Base-by-base conservation (phyloP, 108 stramenopile species). In the Mediolabrus comicus region DNA sequence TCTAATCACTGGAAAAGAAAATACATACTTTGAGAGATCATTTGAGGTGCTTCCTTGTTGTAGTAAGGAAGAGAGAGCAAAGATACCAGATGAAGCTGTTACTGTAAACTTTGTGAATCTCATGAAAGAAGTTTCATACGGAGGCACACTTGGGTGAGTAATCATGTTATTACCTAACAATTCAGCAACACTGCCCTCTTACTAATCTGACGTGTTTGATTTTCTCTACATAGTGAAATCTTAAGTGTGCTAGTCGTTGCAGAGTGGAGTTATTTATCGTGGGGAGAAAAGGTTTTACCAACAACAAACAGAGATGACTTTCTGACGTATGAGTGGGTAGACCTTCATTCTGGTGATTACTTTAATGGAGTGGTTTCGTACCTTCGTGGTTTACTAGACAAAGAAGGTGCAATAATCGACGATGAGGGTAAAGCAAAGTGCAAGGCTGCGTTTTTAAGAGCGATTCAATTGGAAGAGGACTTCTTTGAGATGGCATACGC, bases 181-280 rank as follows among this genome's bases (percentile, higher is more conserved):
- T 49, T 9, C 22, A 9, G 5, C 46, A n/a, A 7, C 9, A 24
- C 22, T 22, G 9, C n/a, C n/a, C n/a, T 49, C n/a, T 49, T 49
- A 22, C 46, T 49, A 49, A 49, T 24, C 8, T 24, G 7, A 22
- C 22, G n/a, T n/a, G n/a, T n/a, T 8, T 49, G 8, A n/a, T 60
- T 58, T 19, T 17, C 2, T 13, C 55, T 11, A 19, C 11, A 10
- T 10, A 67, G 66, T 10, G 84, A 88, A 82, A 87, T 84, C 73
- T 67, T 90, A 61, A 69, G 84, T 17, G 86, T 90, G 16, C 39
- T 90, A 9, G 83, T 84, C 33, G 89, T 90, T 16, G 85, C 84
- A 19, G 89, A 90, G 49, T 90, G 89, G 89, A 65, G 56, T 49
- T 90, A 90, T 67, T 64, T 82, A 36, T 71, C 70, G 12, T 90